Conservation (phyloP, 2,329 filamentous ascomycete genomes). For the Beauveria sp. region DNA sequence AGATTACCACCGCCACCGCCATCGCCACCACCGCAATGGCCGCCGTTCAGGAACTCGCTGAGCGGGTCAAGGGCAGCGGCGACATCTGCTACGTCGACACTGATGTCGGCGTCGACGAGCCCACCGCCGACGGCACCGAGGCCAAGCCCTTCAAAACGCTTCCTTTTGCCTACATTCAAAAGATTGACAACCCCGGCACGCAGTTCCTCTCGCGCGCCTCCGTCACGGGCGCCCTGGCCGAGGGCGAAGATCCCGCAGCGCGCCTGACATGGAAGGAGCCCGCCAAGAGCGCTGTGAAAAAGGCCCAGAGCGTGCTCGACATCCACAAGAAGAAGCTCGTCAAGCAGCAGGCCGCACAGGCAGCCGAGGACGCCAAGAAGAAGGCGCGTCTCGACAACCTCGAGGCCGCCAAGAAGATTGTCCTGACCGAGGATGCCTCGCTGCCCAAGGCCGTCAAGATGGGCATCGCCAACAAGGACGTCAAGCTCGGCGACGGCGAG, state of each 20-base stretch:
- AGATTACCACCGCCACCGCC: not conserved
- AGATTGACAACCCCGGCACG: conserved; percentile 48
- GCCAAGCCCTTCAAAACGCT: conserved; percentile 75
- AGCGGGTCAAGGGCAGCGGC: conserved; percentile 39
- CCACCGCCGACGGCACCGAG: conserved; percentile 60
- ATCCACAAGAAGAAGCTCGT: conserved; percentile 76
- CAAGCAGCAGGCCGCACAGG: conserved; percentile 66
- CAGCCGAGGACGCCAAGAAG: conserved; percentile 64
- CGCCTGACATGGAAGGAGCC: conserved; percentile 71
- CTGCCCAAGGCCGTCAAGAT: conserved; percentile 70
- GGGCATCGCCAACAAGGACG: conserved; percentile 63
- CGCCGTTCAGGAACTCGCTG: conserved; percentile 41
- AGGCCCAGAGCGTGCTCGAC: conserved; percentile 67
- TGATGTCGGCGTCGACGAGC: conserved; percentile 66
- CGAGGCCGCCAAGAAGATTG: conserved; percentile 70
- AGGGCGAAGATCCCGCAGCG: conserved; percentile 55
- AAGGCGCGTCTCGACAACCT: conserved; percentile 59
- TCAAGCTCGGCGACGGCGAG: conserved; percentile 49
- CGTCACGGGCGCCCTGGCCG: conserved; percentile 50
- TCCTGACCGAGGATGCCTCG: conserved; percentile 59
- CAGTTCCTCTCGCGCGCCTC: conserved; percentile 65
- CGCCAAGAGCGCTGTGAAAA: conserved; percentile 79
- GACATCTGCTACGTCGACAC: conserved; percentile 68
- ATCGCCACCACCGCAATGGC: conserved; percentile 22
- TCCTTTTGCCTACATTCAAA: conserved; percentile 67